These are phyloP conservation scores for Trichoderma hamatum DNA, from an alignment of 2,329 filamentous ascomycete species.

Conservation along the genomic window DNA sequence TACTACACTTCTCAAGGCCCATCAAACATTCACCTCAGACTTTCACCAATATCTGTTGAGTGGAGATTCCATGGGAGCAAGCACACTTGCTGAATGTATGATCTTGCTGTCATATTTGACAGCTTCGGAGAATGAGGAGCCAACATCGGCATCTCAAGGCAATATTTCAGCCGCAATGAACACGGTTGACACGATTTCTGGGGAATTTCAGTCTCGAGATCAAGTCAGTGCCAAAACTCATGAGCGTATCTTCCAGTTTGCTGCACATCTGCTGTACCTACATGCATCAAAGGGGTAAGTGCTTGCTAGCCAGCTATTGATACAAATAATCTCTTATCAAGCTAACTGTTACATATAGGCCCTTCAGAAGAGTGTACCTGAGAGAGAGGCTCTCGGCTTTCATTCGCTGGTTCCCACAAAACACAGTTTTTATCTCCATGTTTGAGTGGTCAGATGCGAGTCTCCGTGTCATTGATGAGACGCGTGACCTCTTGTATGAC, in stretches of 20 bases:
- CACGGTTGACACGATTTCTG: slow-evolving; percentile 46
- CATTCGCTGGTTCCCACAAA: slow-evolving; percentile 68
- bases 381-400: slow-evolving; percentile 64
- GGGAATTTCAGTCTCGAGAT: slow-evolving; percentile 46
- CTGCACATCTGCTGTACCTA: slow-evolving; percentile 65
- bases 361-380: slow-evolving; percentile 69
- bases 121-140: slow-evolving; percentile 45
- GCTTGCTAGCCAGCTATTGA: not conserved
- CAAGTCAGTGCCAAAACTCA: slow-evolving; percentile 44
- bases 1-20: slow-evolving; percentile 55
- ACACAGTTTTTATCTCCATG: slow-evolving; percentile 73
- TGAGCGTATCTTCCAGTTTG: slow-evolving; percentile 71
- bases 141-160: slow-evolving; percentile 53
- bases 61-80: slow-evolving; percentile 52
- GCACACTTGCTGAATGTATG: slow-evolving; percentile 62
- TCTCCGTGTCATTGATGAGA: slow-evolving; percentile 73
- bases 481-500: slow-evolving; percentile 66
- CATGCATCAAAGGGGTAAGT: slow-evolving; percentile 63
- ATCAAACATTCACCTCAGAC: slow-evolving; percentile 55
- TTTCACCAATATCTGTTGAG: slow-evolving; percentile 60
- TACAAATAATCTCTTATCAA: not conserved
- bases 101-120: slow-evolving; percentile 70
- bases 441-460: slow-evolving; percentile 75
- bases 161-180: slow-evolving; percentile 56
- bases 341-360: slow-evolving; percentile 43